Evolutionary conservation across 2,329 filamentous ascomycete species (phyloP).

Genomic region (Alternaria burnsii): DNA sequence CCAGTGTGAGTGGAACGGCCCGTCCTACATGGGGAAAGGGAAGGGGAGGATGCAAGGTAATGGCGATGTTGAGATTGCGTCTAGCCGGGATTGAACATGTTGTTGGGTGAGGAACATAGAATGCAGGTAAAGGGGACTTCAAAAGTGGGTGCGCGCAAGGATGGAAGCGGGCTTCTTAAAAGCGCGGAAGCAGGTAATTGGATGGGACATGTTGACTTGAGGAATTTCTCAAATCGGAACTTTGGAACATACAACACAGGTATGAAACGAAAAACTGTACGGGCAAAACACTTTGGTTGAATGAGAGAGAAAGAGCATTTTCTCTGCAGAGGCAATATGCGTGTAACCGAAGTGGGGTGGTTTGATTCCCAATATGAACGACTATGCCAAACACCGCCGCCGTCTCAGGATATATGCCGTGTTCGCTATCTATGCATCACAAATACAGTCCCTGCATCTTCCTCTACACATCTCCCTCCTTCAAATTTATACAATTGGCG

Average conservation of each 20-base stretch:
- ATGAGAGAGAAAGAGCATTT: background rate
- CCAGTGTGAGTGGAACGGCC: background rate
- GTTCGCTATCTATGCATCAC: conserved; percentile 8
- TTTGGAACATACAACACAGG: background rate
- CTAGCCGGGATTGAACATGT: background rate
- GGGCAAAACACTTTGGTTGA: background rate
- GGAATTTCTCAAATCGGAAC: background rate
- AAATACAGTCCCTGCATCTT: background rate
- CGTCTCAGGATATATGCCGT: background rate
- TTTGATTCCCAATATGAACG: background rate
- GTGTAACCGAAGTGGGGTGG: background rate
- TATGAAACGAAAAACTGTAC: background rate
- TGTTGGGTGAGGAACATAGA: background rate
- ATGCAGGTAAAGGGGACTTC: no score
- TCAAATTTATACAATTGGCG: background rate
- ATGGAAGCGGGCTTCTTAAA: no score
- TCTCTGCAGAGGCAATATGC: background rate
- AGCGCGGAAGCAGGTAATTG: background rate
- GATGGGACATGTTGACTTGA: background rate
- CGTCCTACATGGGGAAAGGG: background rate
- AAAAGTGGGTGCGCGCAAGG: no score
- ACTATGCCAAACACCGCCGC: background rate
- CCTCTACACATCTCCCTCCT: no score
- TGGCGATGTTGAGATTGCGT: background rate
- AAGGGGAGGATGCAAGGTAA: background rate